Evolutionary conservation across 2,329 filamentous ascomycete species (phyloP), one percentile per base, ranked within the genome.

Genomic region (Penicillium italicum): DNA sequence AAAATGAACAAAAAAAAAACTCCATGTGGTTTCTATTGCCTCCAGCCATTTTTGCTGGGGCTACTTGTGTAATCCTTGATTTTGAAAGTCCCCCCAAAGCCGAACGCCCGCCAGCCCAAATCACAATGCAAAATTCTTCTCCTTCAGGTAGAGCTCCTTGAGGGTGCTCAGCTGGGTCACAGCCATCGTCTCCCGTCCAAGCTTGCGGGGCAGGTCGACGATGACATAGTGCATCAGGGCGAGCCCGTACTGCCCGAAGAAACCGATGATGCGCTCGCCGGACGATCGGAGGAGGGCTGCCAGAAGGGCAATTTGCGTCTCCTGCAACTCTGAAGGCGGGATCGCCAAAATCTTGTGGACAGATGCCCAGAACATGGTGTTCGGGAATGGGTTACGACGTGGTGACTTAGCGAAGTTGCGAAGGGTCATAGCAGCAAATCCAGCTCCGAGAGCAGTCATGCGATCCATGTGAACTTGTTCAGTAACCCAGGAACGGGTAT

Each of bases 401-500:
- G 79, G 78, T 1, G 86, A 83, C 61, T 83, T 87, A 59, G 83
- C 84, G 68, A 95, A 96, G 70, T 95, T 90, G 45, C 93, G 86
- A 9, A 97, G 79, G 1, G 90, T 85, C 36, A 97, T 80, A 1
- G 92, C 85, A 0, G 91, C 90, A 68, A 88, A 99, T 0, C 93
- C 93, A 3, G 89, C 87, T 1, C 86, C 91, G 0, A 97, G 79
- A 0, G 91, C 93, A 4, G 85, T 86, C 87, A 96, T 93, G 56
- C 89, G 84, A 69, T 92, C 88, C 63, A 84, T 84, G 73, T 97
- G 91, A n/a, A 78, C 77, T 69, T 91, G 85, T 64, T 89, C 86
- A 1, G 80, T 76, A 56, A 88, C 79, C 78, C 82, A 93, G 7
- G 76, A 74, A 6, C 80, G 79, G 9, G 77, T 79, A 12, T 62